Evolutionary conservation across 2,329 filamentous ascomycete species (phyloP), one percentile per base, ranked within the genome.

Genomic region (Trichoderma koningiopsis): DNA sequence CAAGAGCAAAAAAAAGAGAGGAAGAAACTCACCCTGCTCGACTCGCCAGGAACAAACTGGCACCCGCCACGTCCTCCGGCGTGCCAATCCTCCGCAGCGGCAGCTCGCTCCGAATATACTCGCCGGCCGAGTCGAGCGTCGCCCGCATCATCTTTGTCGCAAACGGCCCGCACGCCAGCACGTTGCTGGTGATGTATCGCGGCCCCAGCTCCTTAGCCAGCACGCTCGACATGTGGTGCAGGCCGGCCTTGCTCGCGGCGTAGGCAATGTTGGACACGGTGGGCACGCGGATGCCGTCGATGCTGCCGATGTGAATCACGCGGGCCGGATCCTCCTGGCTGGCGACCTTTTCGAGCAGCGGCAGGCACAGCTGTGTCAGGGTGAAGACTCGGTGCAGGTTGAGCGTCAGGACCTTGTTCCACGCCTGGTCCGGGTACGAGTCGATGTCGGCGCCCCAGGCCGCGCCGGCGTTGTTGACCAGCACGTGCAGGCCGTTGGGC

Each of bases 111-210:
- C 83, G 83, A 72, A 91, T 89, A 7, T 77, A 77, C 5, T 87
- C 85, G 59, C 85, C 82, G 69, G 85, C 85, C 40, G 82, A 79
- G 70, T 88, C 83, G 70, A 91, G 79, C 69, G 87, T 88, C 24
- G 83, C 84, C 68, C 83, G 84, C 88, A 90, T 90, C 89, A 91
- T 91, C 81, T 89, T 90, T 71, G 84, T 89, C 72, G 89, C 83
- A 71, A 91, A 91, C 3, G 91, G 90, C 3, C 91, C 91, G 75
- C 90, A 92, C 6, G 91, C 91, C 68, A 93, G 79, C 4, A 88
- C 88, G 76, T 93, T 93, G 71, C 82, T 85, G 43, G 89, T 91
- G 70, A 91, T 85, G 65, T 86, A 83, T 55, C 86, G 75, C 68
- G 85, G 85, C 0, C 89, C 89, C 40, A 91, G 79, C 74, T 89